Base-by-base conservation (phyloP, 169 alveolate species). In the Plasmodium knowlesi region DNA sequence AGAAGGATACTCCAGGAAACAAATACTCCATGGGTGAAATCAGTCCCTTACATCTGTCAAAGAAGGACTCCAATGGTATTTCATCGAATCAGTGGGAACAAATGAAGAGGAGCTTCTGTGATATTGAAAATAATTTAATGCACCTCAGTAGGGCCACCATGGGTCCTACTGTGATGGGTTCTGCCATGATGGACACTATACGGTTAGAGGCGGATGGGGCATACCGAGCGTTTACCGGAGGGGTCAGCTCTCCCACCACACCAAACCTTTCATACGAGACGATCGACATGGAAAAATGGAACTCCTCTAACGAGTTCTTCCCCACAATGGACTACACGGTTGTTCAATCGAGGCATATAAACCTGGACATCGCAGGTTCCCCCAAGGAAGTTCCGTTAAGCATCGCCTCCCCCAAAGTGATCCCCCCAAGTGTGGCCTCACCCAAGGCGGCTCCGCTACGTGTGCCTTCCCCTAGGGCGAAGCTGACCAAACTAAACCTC, bases 101-200 rank as follows among this genome's bases (percentile, higher is more conserved):
- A 39, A 84, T 84, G 93, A 84, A 84, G 57, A 84, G 79, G 78
- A 84, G 93, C 61, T 84, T 84, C 57, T 73, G 76, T 39, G 84
- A 84, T 30, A 84, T 84, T 19, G 93, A 84, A 39, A 46, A 84
- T 73, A 84, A 84, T 30, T 84, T 84, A 43, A 41, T 84, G 28
- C 50, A 50, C 2, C 30, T 72, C 12, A 73, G 39, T 76, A 84
- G 43, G 25, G 22, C 54, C 74, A 84, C 14, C 3, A 46, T 61
- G 74, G 32, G 32, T 19, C 0, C n/a, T 61, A 19, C 25, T 6
- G 74, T 3, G 32, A 9, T 61, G 25, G 73, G 73, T 57, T 57
- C 73, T 61, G 14, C 74, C n/a, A 10, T 19, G 14, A 61, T 61
- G 74, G 10, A 9, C 12, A 19, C 74, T 0, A 14, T 9, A 8